Percentiles rank a stretch among this genome's conserved stretches.
These are phyloP conservation scores for Neospermospora avenae DNA, from an alignment of 2,329 filamentous ascomycete genomes.

Conservation along the genomic window DNA sequence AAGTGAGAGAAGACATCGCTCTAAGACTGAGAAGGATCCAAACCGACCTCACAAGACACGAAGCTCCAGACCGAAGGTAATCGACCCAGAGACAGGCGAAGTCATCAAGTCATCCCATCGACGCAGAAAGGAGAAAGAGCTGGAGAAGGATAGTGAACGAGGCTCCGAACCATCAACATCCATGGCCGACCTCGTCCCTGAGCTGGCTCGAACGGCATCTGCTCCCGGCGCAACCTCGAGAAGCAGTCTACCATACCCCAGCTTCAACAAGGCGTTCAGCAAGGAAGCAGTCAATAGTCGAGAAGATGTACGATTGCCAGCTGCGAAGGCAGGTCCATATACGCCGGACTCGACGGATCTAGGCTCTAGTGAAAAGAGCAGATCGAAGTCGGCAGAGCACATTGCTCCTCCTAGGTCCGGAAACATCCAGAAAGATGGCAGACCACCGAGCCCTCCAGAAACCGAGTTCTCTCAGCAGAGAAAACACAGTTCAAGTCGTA, in stretches of 20 bases:
- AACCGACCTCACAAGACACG: constrained; percentile 34
- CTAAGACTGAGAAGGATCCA: constrained; percentile 34
- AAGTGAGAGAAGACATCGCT: constrained; percentile 29
- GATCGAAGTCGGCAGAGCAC: constrained; percentile 48
- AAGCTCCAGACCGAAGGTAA: constrained; percentile 31
- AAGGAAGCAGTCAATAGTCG: constrained; percentile 73
- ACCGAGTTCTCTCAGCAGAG: constrained; percentile 52
- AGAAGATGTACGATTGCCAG: constrained; percentile 28
- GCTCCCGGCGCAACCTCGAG: constrained; percentile 33
- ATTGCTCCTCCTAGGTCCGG: constrained; percentile 40
- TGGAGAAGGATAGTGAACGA: constrained; percentile 22
- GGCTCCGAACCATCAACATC: constrained; percentile 27
- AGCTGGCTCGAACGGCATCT: constrained; percentile 39
- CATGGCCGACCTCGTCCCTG: constrained; percentile 49
- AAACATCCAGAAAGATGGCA: constrained; percentile 43
- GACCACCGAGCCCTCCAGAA: constrained; percentile 62
- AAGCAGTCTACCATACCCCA: constrained; percentile 64
- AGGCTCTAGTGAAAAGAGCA: constrained; percentile 46
- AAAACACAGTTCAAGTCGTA: constrained; percentile 36
- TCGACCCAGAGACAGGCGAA: constrained; percentile 34
- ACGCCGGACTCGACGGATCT: constrained; percentile 74
- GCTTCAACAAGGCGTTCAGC: constrained; percentile 86
- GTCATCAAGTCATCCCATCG: constrained; percentile 30
- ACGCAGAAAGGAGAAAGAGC: constrained; percentile 30
- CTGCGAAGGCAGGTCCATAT: constrained; percentile 38